Evolutionary conservation across 75 land plant genomes (phyloP), one percentile per base, ranked within the genome.

Genomic region (Pseudotsuga menziesii): DNA sequence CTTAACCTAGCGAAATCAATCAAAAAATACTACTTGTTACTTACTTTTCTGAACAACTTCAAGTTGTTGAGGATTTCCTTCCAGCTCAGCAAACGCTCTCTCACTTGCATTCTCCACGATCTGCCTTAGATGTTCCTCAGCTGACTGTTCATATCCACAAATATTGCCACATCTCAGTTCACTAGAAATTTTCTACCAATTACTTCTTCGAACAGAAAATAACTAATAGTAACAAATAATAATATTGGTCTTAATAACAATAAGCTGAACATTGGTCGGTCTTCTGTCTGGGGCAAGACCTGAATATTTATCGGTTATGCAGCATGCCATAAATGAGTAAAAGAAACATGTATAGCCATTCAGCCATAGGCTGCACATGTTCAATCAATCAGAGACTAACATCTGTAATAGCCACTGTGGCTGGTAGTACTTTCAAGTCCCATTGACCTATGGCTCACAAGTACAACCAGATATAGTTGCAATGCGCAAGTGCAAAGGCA

Each of bases 31-130:
- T 44, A 16, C 48, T 39, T 15, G 32, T 17, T 44, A 25, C 85
- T 84, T 85, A 94, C 99, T 88, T 36, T 75, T 61, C 19, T 82
- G 75, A 32, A 92, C 66, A 69, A 62, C 48, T 64, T 88, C 89
- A 82, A 92, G 83, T 60, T 83, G 39, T 57, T 78, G 85, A 48
- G 88, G 83, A 52, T 88, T 90, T 22, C 92, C 92, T 63, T 66
- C 57, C 61, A 96, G 36, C 69, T 91, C 91, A 61, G 86, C 75
- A 73, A 82, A 48, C 54, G 89, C 85, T 71, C 81, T 77, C 70
- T 97, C 91, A 77, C 88, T 86, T 58, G 95, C 87, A 60, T 78
- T 82, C 63, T 81, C 79, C 55, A 97, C 87, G 78, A 94, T 79
- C 61, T 89, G 75, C 73, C 84, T 82, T 78, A 97, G 75, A 57